A percentile compares a stretch with the other conserved stretches of the same genome.
Conservation (phyloP, 306 rosid species). For the Vigna trinervia region DNA sequence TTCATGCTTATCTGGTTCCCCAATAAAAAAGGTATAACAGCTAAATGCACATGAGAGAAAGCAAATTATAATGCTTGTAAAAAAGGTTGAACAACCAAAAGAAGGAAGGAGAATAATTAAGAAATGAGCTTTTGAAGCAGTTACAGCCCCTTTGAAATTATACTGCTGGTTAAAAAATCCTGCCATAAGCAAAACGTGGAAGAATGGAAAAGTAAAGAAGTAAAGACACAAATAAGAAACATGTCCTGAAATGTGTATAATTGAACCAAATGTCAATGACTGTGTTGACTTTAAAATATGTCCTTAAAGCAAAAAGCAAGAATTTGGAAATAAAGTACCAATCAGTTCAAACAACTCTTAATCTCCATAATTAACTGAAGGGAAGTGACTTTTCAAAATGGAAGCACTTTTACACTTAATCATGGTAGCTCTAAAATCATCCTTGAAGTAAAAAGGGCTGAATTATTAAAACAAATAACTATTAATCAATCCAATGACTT, state of each 20-base stretch:
- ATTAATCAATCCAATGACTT: conserved; percentile 39
- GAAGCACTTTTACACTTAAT: conserved; percentile 3
- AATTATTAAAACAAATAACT: conserved; percentile 34
- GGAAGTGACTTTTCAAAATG: conserved; percentile 5
- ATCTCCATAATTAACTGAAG: conserved; percentile 25
- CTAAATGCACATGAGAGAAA: conserved; percentile 36
- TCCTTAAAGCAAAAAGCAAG: conserved; percentile 16
- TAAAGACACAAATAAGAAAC: neutral
- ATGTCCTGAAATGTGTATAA: conserved; percentile 22
- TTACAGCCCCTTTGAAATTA: conserved; percentile 42
- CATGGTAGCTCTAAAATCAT: conserved; percentile 19
- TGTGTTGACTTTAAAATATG: conserved; percentile 26
- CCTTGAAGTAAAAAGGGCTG: conserved; percentile 3
- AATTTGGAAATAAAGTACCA: conserved; percentile 19
- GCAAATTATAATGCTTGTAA: conserved; percentile 28
- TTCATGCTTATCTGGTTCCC: conserved; percentile 40
- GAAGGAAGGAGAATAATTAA: conserved; percentile 33
- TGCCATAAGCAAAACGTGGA: conserved; percentile 28
- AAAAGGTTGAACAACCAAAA: conserved; percentile 46
- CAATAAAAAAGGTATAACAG: conserved; percentile 33
- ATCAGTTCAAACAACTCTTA: conserved; percentile 9
- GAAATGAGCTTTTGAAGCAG: conserved; percentile 42
- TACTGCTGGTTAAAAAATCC: conserved; percentile 34
- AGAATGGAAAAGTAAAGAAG: conserved; percentile 39
- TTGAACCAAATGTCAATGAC: conserved; percentile 24